Conservation (phyloP, 345 rosid species). For the Moricandia moricandioides region DNA sequence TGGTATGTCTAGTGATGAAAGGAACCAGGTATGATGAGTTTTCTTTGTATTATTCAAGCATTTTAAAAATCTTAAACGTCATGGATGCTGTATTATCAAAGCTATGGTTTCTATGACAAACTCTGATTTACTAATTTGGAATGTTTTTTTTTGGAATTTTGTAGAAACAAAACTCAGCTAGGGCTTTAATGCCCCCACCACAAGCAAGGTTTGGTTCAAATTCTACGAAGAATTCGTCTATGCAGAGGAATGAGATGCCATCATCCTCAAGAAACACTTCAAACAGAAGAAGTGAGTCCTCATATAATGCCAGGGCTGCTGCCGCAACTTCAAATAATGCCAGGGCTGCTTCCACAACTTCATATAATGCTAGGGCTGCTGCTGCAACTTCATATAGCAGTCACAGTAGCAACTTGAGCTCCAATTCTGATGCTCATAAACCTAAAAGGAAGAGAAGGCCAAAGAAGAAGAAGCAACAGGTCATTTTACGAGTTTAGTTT, state of each 20-base stretch:
- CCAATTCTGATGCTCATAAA: constrained; percentile 91
- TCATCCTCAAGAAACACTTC: constrained; percentile 56
- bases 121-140: not conserved
- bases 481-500: constrained; percentile 5
- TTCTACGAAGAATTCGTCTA: constrained; percentile 52
- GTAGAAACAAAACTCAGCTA: constrained; percentile 71
- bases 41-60: not conserved
- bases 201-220: constrained; percentile 74
- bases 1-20: constrained; percentile 96
- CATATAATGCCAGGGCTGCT: constrained; percentile 41
- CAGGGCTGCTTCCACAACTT: constrained; percentile 47
- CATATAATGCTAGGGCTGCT: constrained; percentile 47
- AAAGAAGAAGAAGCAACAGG: constrained; percentile 80
- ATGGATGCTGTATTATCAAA: not conserved
- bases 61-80: not conserved
- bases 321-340: not conserved
- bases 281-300: constrained; percentile 59
- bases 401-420: constrained; percentile 85
- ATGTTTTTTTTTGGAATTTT: not conserved
- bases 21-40: constrained; percentile 65
- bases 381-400: constrained; percentile 63
- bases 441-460: constrained; percentile 95
- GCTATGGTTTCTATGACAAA: not conserved
- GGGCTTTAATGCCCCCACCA: constrained; percentile 96
- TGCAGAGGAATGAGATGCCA: constrained; percentile 54